phyloP scores from a whole-genome alignment of 441 rosid species.

The Erysimum pusillum region DNA sequence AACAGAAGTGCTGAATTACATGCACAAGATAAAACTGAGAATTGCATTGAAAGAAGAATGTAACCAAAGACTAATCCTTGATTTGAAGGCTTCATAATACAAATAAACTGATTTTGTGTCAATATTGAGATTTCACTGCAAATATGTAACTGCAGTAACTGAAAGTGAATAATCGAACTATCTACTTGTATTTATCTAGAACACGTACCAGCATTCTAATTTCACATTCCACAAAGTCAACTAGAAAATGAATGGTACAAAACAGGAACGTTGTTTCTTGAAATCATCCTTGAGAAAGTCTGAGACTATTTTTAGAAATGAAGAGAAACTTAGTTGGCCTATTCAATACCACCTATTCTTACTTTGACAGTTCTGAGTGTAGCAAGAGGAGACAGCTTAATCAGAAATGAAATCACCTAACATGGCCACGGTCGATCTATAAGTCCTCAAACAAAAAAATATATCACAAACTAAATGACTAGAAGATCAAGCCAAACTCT shows the following conservation, averaged over 20 bases:
- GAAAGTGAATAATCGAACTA: background rate
- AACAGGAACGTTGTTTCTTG: background rate
- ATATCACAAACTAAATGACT: background rate
- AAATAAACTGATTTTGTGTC: background rate
- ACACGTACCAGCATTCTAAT: background rate
- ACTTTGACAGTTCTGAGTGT: background rate
- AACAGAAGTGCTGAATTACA: background rate
- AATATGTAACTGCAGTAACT: background rate
- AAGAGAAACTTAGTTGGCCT: background rate
- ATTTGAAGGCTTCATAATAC: background rate
- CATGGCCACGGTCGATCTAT: background rate
- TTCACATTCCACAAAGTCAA: slow-evolving; percentile 13
- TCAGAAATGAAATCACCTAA: background rate
- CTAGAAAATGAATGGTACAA: background rate
- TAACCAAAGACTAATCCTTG: slow-evolving; percentile 5
- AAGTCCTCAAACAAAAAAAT: background rate
- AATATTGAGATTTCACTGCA: background rate
- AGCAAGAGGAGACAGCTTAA: slow-evolving; percentile 1
- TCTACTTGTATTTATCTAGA: background rate
- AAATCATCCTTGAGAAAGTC: background rate
- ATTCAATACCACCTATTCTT: background rate
- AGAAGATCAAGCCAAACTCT: background rate
- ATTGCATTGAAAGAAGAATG: background rate
- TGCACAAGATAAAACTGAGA: slow-evolving; percentile 5
- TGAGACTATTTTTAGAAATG: background rate